These are phyloP conservation scores for Bromus sterilis DNA, from an alignment of 176 grass and related monocot species.

Conservation along the genomic window DNA sequence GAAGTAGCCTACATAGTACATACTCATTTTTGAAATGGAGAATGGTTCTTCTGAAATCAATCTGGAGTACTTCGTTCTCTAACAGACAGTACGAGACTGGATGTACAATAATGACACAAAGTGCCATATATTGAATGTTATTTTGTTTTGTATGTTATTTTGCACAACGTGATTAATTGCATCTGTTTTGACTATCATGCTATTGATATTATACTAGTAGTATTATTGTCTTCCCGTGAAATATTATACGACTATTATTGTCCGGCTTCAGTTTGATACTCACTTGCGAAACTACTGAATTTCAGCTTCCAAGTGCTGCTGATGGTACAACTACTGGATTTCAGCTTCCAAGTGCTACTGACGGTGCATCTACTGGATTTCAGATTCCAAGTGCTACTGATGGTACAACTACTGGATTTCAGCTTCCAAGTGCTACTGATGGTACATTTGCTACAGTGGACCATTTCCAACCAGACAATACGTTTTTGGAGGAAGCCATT, in stretches of 20 bases:
- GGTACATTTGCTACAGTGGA: conserved; percentile 33
- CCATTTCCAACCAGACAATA: conserved; percentile 24
- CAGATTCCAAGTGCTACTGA: conserved; percentile 23
- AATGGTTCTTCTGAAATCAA: not conserved
- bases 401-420: not conserved
- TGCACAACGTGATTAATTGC: not conserved
- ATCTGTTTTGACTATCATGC: not conserved
- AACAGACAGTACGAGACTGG: not conserved
- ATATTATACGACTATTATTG: not conserved
- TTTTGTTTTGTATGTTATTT: not conserved
- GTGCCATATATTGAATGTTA: not conserved
- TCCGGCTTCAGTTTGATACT: not conserved
- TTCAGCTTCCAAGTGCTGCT: conserved; percentile 44
- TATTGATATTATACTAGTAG: conserved; percentile 1
- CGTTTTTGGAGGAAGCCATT: conserved; percentile 29
- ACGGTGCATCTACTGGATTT: conserved; percentile 11
- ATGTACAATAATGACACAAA: conserved; percentile 3
- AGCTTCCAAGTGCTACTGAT: conserved; percentile 24
- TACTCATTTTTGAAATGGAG: not conserved
- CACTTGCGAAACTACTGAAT: conserved; percentile 16
- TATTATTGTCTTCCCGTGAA: not conserved
- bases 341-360: conserved; percentile 23
- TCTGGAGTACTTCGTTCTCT: not conserved
- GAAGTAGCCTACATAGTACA: not conserved
- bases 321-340: not conserved